phyloP scores from a whole-genome alignment of 2,329 filamentous ascomycete genomes.

The Mariannaea sp. region DNA sequence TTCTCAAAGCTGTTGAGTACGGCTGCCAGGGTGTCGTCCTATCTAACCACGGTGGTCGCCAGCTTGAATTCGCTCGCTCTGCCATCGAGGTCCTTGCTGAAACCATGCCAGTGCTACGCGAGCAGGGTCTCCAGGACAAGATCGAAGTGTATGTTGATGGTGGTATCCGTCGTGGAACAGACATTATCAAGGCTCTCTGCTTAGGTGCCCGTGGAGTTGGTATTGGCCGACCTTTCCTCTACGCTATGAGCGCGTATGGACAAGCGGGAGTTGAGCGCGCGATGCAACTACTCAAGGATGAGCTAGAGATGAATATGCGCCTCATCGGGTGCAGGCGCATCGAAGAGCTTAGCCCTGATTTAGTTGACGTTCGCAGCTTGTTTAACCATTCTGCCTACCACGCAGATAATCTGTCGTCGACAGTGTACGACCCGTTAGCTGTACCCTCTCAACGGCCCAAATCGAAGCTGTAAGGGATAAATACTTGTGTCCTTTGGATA shows the following conservation, averaged over 20 bases:
- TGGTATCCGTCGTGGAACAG: slow-evolving; percentile 85
- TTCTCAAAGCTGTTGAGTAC: slow-evolving; percentile 79
- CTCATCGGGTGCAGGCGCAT: slow-evolving; percentile 80
- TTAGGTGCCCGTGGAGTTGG: slow-evolving; percentile 91
- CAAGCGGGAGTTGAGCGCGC: slow-evolving; percentile 85
- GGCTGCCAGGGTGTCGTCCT: slow-evolving; percentile 90
- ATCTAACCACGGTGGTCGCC: slow-evolving; percentile 93
- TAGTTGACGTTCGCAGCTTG: slow-evolving; percentile 79
- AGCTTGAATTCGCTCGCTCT: slow-evolving; percentile 89
- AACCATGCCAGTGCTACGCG: slow-evolving; percentile 84
- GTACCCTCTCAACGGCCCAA: slow-evolving; percentile 57
- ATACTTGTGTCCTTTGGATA: background rate
- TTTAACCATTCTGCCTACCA: slow-evolving; percentile 57
- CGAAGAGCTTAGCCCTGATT: slow-evolving; percentile 75
- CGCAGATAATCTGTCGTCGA: slow-evolving; percentile 51
- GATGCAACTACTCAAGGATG: slow-evolving; percentile 90
- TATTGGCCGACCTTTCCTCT: slow-evolving; percentile 92
- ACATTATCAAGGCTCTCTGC: slow-evolving; percentile 94
- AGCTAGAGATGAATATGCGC: slow-evolving; percentile 99
- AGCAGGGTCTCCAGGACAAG: slow-evolving; percentile 72
- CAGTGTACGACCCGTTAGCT: slow-evolving; percentile 59
- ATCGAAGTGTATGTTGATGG: slow-evolving; percentile 93
- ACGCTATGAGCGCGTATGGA: slow-evolving; percentile 94
- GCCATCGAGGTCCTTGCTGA: slow-evolving; percentile 90
- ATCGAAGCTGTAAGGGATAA: slow-evolving; percentile 54